phyloP scores from a whole-genome alignment of 345 rosid genomes.

The Euphorbia lathyris region DNA sequence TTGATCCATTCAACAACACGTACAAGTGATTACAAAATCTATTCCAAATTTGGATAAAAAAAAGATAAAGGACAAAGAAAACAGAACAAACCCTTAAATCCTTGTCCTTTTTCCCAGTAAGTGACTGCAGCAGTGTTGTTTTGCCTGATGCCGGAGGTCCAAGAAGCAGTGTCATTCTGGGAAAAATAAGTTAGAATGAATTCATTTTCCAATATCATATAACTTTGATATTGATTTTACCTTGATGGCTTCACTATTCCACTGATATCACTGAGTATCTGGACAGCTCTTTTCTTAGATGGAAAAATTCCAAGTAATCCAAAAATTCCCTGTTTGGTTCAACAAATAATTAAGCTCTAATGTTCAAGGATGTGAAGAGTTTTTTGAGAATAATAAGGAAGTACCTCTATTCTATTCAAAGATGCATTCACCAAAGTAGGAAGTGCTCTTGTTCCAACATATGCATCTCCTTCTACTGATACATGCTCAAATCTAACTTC shows the following conservation, averaged over 20 bases:
- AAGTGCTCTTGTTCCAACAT: constrained; percentile 52
- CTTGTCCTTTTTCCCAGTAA: constrained; percentile 38
- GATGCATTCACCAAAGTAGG: constrained; percentile 44
- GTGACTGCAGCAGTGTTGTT: constrained; percentile 52
- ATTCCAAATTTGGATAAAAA: not conserved
- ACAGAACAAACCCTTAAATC: constrained; percentile 39
- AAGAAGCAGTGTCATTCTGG: constrained; percentile 56
- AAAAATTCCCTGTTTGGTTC: constrained; percentile 35
- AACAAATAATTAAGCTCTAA: too few species aligned
- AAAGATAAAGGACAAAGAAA: not conserved
- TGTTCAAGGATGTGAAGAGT: too few species aligned
- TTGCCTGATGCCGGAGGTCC: constrained; percentile 68
- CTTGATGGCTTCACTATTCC: constrained; percentile 55
- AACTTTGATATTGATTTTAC: constrained; percentile 16
- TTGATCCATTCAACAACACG: not conserved
- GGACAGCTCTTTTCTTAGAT: constrained; percentile 43
- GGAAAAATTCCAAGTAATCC: constrained; percentile 37
- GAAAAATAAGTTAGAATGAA: not conserved
- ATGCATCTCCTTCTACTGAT: constrained; percentile 52
- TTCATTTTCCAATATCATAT: not conserved
- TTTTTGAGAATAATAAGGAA: not conserved
- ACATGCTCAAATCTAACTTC: constrained; percentile 48
- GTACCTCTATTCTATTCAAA: constrained; percentile 45
- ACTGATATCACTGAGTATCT: constrained; percentile 39
- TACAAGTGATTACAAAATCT: not conserved